Percentiles rank a stretch among this genome's conserved stretches.
Conservation (phyloP, 495 filamentous ascomycete genomes). For the Aspergillus egyptiacus region DNA sequence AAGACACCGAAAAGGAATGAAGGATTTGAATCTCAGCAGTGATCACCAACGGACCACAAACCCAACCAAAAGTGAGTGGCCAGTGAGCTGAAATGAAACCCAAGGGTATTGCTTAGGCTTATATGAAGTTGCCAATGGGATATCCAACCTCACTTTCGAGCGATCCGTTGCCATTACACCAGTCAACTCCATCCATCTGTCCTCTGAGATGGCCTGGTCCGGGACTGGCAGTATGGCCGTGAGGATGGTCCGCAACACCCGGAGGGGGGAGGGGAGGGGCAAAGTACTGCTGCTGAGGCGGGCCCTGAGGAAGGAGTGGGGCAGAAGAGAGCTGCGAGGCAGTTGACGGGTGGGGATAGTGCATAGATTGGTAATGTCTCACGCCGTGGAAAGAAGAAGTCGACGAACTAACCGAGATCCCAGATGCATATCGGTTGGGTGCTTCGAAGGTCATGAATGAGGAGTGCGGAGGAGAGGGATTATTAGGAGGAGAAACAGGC, state of each 20-base stretch:
- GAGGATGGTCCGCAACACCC: not conserved
- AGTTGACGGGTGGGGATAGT: not conserved
- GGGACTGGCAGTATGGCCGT: not conserved
- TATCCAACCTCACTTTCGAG: not conserved
- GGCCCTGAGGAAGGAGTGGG: not conserved
- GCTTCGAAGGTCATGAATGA: not conserved
- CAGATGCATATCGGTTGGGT: not conserved
- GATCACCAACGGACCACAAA: too few species aligned
- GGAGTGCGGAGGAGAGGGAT: not conserved
- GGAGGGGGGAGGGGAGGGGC: not conserved
- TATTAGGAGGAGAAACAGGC: not conserved
- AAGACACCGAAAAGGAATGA: too few species aligned
- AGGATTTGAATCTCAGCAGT: too few species aligned
- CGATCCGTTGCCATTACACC: not conserved
- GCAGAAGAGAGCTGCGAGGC: not conserved
- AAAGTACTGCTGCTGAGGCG: not conserved
- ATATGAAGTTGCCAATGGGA: not conserved
- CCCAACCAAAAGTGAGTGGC: not conserved
- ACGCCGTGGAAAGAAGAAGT: not conserved
- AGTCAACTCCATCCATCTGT: not conserved
- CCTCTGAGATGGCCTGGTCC: not conserved
- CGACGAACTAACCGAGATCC: not conserved
- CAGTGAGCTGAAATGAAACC: not conserved
- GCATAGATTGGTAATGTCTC: constrained; percentile 2
- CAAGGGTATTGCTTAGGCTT: not conserved